Base-by-base conservation (phyloP, 2,329 filamentous ascomycete species). In the Alternaria alternata region DNA sequence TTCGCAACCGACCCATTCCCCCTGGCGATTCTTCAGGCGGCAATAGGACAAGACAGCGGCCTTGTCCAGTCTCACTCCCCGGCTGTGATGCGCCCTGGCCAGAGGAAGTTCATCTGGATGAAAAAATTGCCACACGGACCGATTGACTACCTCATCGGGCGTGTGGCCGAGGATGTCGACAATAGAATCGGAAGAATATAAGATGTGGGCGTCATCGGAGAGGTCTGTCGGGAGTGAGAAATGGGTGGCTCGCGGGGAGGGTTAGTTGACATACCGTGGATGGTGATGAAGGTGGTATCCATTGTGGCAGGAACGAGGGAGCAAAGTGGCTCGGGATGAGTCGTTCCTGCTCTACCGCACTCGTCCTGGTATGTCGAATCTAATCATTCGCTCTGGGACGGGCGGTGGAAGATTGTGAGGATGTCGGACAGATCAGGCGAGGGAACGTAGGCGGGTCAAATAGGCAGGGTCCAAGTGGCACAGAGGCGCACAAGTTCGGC, bases 271-370 rank as follows among this genome's bases (percentile, higher is more conserved):
- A 82, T 81, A 91, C 92, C 92, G 76, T 95, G 92, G 75, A 96
- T 95, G 68, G 92, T 93, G 81, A 96, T 95, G 81, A 96, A 96
- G 32, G 92, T 95, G 68, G 91, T 91, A 80, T 94, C 91, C 91
- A 77, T 77, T 49, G 59, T 67, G 65, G 59, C 61, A 48, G 55
- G 44, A 51, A 41, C 47, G 28, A 22, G 30, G 46, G 34, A 24
- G 39, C 20, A 3, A 42, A 38, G 4, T 30, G 39, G 20, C 48
- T 22, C 18, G 28, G 41, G 26, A 22, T 41, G 38, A 6, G 20
- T 48, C 12, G 43, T 58, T 52, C 38, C 53, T 56, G 57, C 62
- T 71, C 66, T 60, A 62, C 68, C 66, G 69, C 70, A 63, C 53
- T 59, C 51, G 69, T 74, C 73, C 72, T 55, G 47, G 34, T 24